phyloP scores from a whole-genome alignment of 1,139 yeast genomes.

The Eremothecium cymbalariae region DNA sequence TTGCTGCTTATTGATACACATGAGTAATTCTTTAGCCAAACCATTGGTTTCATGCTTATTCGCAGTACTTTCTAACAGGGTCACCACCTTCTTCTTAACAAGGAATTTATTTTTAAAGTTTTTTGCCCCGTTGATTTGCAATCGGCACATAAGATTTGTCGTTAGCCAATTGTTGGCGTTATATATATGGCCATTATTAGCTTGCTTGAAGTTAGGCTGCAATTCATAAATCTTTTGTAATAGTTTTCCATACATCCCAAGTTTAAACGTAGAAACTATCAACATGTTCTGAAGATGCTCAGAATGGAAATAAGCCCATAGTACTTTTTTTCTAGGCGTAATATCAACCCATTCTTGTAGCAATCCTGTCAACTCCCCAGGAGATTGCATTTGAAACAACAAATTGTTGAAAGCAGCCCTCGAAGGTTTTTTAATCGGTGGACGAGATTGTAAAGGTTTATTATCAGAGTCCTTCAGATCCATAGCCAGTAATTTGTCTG shows the following conservation, averaged over 20 bases:
- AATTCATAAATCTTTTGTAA: conserved; percentile 18
- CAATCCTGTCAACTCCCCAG: conserved; percentile 32
- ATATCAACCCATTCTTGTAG: conserved; percentile 27
- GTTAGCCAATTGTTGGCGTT: conserved; percentile 27
- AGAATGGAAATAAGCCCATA: conserved; percentile 27
- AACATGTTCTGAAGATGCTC: conserved; percentile 30
- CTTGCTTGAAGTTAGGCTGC: conserved; percentile 15
- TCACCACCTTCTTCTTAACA: conserved; percentile 18
- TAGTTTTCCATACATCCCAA: conserved; percentile 21
- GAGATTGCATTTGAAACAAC: conserved; percentile 27
- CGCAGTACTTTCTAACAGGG: conserved; percentile 19
- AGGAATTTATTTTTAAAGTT: conserved; percentile 14
- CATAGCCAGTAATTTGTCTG: conserved; percentile 45
- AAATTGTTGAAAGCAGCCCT: conserved; percentile 30
- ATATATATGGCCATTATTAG: conserved; percentile 17
- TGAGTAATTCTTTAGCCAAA: conserved; percentile 18
- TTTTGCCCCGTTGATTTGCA: conserved; percentile 21
- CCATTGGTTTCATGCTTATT: conserved; percentile 20
- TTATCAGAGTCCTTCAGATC: conserved; percentile 43
- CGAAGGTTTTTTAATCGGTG: conserved; percentile 34
- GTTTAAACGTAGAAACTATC: conserved; percentile 24
- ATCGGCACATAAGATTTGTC: conserved; percentile 22
- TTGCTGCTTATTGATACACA: conserved; percentile 19
- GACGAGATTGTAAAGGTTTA: conserved; percentile 36
- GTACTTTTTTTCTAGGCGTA: conserved; percentile 19